Percentiles rank a stretch among this genome's conserved stretches.
Evolutionary conservation across 2,329 filamentous ascomycete genomes (phyloP).

Genomic region (Aotearoamyces nothofagi): DNA sequence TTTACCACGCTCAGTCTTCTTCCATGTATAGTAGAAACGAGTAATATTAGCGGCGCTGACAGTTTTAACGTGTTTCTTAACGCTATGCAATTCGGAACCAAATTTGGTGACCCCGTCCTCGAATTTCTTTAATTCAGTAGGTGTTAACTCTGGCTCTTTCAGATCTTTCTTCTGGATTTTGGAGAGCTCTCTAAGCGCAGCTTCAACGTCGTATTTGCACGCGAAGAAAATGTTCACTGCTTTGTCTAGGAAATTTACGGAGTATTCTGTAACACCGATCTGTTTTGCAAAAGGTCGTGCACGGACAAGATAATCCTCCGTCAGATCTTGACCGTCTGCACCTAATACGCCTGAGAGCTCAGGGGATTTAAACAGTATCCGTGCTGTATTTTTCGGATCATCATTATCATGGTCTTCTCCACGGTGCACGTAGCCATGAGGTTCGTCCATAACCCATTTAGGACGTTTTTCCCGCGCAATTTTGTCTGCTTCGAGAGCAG

Average conservation of each 20-base stretch:
- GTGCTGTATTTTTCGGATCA: conserved; percentile 61
- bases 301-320: conserved; percentile 59
- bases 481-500: conserved; percentile 70
- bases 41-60: conserved; percentile 69
- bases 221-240: conserved; percentile 61
- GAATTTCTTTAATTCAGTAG: conserved; percentile 74
- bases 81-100: conserved; percentile 74
- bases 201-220: conserved; percentile 54
- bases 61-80: conserved; percentile 75
- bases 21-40: conserved; percentile 95
- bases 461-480: conserved; percentile 66
- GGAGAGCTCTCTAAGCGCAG: conserved; percentile 54
- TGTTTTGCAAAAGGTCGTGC: conserved; percentile 42
- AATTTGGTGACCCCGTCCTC: conserved; percentile 83
- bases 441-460: conserved; percentile 89
- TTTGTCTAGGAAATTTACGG: conserved; percentile 79
- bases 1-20: conserved; percentile 74
- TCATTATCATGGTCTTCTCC: conserved; percentile 62
- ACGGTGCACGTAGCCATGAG: conserved; percentile 67
- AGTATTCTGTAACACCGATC: conserved; percentile 57
- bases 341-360: conserved; percentile 16
- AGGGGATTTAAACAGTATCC: conserved; percentile 66
- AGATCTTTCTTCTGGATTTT: conserved; percentile 56
- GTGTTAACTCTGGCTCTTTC: conserved; percentile 68
- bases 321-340: conserved; percentile 31